Base-by-base conservation (phyloP, 2,329 filamentous ascomycete species). In the Alternaria gansuensis region DNA sequence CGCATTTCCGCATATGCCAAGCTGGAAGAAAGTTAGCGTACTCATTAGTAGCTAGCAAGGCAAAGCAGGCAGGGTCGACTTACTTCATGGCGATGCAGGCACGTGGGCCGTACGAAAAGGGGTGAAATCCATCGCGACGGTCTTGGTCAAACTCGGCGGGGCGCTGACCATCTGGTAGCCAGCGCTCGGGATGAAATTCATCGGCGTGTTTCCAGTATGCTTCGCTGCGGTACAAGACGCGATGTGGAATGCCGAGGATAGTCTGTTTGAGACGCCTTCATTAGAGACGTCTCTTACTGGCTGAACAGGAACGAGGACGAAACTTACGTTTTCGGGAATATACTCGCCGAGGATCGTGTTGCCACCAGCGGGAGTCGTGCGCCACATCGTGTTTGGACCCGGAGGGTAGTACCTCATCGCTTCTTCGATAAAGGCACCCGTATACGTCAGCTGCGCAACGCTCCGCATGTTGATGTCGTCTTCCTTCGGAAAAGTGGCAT, bases 1-100 rank as follows among this genome's bases (percentile, higher is more conserved):
- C 45, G 45, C 45, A 49, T 49, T 23, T 49, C 45, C 2, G 45
- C 45, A 21, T 49, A 49, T 2, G 45, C 45, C 31, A 49, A 24
- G 31, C 43, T 46, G 21, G 6, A 23, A 1, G 41, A 31, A 11
- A 11, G 23, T 17, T 46, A 46, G 29, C 14, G n/a, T 6, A 46
- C n/a, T 10, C n/a, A 11, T 33, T 4, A 11, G 13, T 17, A 14
- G n/a, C 13, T 46, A 5, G 21, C 2, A 11, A 28, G 7, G 21
- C n/a, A 46, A 21, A n/a, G 13, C n/a, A 23, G 24, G 8, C 7
- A 17, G 5, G 5, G 10, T n/a, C 2, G 14, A 46, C 43, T 33
- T 33, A 46, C 43, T 34, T 50, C 31, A 39, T 50, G 8, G 31
- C 48, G 34, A 50, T 39, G 23, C 48, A 50, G 21, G 34, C 33